Evolutionary conservation across 1,284 basidiomycete species (phyloP), one percentile per base, ranked within the genome.

Genomic region (Moesziomyces sp.): DNA sequence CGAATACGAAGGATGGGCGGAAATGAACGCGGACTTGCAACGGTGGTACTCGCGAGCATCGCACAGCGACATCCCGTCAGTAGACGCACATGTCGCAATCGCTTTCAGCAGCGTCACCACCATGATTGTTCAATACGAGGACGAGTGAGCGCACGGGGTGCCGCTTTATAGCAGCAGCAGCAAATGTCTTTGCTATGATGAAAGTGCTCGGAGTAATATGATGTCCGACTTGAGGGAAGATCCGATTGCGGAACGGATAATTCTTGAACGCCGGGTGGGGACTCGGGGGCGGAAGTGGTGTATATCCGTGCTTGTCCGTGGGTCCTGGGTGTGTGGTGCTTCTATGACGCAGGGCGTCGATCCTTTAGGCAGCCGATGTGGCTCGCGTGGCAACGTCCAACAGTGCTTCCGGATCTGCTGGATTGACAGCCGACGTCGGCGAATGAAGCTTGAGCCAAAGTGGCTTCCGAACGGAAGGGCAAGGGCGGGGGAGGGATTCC

Each of bases 41-140:
- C 40, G 44, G 0, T 70, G 67, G 23, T 60, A 60, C 6, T 46
- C 28, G 26, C 54, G 21, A 13, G 49, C 28, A 1, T 70, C 57
- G 21, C 53, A 24, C 3, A 46, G 30, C 10, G 52, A 19, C 0
- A 70, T 47, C 18, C 46, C 4, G 0, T 21, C 10, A 6, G 52
- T 46, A 3, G 13, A 26, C 5, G 40, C 10, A n/a, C 50, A 43
- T 5, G 64, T 67, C 10, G 44, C n/a, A 14, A 52, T 24, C 11
- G 64, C 58, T 38, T 67, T 56, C 49, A 65, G 6, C 11, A 51
- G 23, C 10, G 62, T 47, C 5, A 55, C 23, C 13, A 58, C 51
- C 62, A 64, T 58, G 49, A 34, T 34, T 34, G 38, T 14, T 3
- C 38, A 16, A n/a, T 18, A 40, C 3, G 30, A 34, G 6, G 30